These are phyloP conservation scores for Boletus semigastroideus DNA, from an alignment of 1,284 basidiomycete genomes.

Conservation along the genomic window DNA sequence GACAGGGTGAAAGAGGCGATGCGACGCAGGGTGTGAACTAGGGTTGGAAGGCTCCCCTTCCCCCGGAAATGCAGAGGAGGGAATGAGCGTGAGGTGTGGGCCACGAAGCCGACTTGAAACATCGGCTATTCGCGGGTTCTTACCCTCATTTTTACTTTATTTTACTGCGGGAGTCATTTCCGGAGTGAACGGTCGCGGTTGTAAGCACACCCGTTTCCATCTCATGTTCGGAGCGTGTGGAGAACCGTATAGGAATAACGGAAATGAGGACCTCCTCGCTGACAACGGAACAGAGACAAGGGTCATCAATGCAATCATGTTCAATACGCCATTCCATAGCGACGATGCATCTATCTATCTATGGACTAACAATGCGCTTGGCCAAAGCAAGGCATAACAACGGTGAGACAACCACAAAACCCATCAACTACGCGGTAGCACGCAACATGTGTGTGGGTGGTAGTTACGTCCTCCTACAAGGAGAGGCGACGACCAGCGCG, in stretches of 20 bases:
- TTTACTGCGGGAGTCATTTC: constrained; percentile 18
- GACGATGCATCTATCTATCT: constrained; percentile 7
- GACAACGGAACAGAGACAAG: constrained; percentile 5
- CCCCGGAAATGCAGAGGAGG: constrained; percentile 1
- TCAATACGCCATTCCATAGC: constrained; percentile 9
- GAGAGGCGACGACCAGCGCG: constrained; percentile 20
- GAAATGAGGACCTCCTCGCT: constrained; percentile 12
- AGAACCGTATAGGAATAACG: neutral
- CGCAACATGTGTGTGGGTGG: constrained; percentile 19
- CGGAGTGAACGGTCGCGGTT: constrained; percentile 4
- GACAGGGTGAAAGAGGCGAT: constrained; percentile 19
- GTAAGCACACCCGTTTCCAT: constrained; percentile 5
- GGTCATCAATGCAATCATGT: too few species aligned
- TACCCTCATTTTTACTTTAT: constrained; percentile 15
- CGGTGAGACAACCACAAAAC: constrained; percentile 14
- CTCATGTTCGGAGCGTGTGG: neutral
- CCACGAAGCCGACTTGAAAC: constrained; percentile 1
- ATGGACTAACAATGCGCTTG: constrained; percentile 22
- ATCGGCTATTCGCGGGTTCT: neutral
- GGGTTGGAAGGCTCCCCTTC: neutral
- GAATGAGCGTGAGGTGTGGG: neutral
- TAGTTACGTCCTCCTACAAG: constrained; percentile 7
- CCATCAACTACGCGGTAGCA: constrained; percentile 35
- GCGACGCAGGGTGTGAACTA: constrained; percentile 6
- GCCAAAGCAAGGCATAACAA: constrained; percentile 29